Conservation (phyloP, 75 land plant species). For the Pinus tabuliformis region DNA sequence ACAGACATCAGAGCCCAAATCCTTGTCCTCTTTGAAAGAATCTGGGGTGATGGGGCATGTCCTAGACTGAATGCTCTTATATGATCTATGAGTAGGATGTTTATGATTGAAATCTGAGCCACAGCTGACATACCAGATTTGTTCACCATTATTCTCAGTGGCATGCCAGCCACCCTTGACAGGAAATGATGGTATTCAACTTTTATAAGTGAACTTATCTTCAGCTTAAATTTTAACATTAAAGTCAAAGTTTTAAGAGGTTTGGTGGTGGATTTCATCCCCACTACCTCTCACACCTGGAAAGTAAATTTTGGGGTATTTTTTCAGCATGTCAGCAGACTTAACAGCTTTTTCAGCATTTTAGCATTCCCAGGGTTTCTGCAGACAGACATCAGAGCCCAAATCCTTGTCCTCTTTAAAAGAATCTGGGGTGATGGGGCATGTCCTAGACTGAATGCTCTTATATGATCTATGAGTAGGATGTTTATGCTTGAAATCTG, state of each 20-base stretch:
- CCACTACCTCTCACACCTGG: too few relatives aligned
- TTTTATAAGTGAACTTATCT: too few relatives aligned
- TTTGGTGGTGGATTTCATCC: too few relatives aligned
- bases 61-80: conserved; percentile 28
- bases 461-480: conserved; percentile 35
- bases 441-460: conserved; percentile 29
- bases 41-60: conserved; percentile 19
- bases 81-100: conserved; percentile 34
- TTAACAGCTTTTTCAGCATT: too few relatives aligned
- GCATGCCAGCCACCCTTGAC: conserved; percentile 44
- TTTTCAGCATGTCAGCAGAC: too few relatives aligned
- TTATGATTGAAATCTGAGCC: conserved; percentile 47
- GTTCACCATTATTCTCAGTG: conserved; percentile 42
- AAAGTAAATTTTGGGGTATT: too few relatives aligned
- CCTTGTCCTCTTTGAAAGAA: conserved; percentile 1
- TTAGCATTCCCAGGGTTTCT: too few relatives aligned
- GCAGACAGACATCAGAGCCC: not conserved
- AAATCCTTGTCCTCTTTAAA: not conserved
- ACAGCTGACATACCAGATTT: conserved; percentile 34
- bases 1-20: not conserved
- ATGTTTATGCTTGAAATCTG: conserved; percentile 42
- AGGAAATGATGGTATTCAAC: conserved; percentile 9
- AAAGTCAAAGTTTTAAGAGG: too few relatives aligned
- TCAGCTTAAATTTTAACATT: too few relatives aligned
- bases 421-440: conserved; percentile 13